Conservation (phyloP, 1,284 basidiomycete genomes). For the Pseudozyma sp. region DNA sequence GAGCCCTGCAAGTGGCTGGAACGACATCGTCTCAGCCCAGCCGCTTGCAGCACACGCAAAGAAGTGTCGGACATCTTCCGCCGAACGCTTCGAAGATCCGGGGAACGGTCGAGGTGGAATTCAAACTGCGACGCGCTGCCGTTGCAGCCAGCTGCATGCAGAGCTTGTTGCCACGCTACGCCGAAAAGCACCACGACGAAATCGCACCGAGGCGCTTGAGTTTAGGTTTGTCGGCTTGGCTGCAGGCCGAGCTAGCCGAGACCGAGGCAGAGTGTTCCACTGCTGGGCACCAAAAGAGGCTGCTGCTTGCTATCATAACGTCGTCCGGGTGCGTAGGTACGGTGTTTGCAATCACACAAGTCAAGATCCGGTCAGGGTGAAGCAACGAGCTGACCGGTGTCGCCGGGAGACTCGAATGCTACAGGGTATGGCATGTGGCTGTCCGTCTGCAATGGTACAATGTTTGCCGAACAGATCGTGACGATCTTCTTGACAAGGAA, state of each 20-base stretch:
- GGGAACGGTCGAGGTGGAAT: neutral
- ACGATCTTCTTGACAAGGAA: neutral
- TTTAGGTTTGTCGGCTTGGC: neutral
- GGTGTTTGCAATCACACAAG: too few species aligned
- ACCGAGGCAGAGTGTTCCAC: conserved; percentile 2
- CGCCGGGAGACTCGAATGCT: too few species aligned
- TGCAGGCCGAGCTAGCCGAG: conserved; percentile 2
- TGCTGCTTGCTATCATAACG: neutral
- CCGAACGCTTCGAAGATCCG: neutral
- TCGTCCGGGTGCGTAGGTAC: too few species aligned
- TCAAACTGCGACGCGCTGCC: neutral
- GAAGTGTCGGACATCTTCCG: neutral
- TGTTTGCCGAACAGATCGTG: too few species aligned
- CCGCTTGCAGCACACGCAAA: too few species aligned
- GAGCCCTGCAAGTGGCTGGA: too few species aligned
- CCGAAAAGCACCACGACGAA: neutral
- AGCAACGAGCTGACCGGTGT: too few species aligned
- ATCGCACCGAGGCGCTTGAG: neutral
- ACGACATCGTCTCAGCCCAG: too few species aligned
- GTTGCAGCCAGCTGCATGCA: conserved; percentile 1
- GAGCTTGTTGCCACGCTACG: conserved; percentile 1
- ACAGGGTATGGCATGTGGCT: too few species aligned
- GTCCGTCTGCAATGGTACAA: too few species aligned
- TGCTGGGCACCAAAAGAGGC: neutral
- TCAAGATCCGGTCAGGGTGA: too few species aligned